A percentile compares a stretch with the other conserved stretches of the same genome.
Evolutionary conservation across 2,329 filamentous ascomycete species (phyloP).

Genomic region (Xylaria sp.): DNA sequence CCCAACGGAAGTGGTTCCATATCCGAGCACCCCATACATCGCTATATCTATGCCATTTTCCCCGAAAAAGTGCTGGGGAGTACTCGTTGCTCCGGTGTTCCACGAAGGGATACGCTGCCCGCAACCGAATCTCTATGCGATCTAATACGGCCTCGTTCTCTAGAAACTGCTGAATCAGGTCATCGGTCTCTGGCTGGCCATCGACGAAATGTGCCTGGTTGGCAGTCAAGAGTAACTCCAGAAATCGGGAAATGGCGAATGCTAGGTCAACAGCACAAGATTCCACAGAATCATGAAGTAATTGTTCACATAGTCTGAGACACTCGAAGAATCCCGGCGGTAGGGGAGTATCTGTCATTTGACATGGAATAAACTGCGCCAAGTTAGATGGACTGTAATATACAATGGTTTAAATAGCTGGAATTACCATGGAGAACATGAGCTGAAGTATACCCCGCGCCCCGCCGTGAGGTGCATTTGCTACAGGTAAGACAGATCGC

Average conservation of each 20-base stretch:
- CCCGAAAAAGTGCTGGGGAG: conserved; percentile 59
- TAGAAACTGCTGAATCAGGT: conserved; percentile 54
- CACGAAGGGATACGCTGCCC: conserved; percentile 53
- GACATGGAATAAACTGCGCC: conserved; percentile 59
- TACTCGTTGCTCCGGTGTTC: conserved; percentile 52
- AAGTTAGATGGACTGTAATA: conserved; percentile 25
- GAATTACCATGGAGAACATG: conserved; percentile 65
- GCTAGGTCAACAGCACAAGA: conserved; percentile 57
- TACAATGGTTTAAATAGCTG: background rate
- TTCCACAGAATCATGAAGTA: conserved; percentile 51
- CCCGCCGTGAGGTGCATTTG: conserved; percentile 55
- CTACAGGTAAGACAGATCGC: conserved; percentile 57
- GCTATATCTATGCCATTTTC: conserved; percentile 65
- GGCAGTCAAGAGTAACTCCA: conserved; percentile 54
- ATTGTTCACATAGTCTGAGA: conserved; percentile 53
- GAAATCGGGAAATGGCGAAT: conserved; percentile 54
- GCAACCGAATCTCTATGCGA: conserved; percentile 53
- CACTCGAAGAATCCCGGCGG: conserved; percentile 58
- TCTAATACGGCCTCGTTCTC: conserved; percentile 55
- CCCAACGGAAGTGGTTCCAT: conserved; percentile 71
- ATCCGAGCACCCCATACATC: conserved; percentile 65
- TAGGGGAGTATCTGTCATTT: conserved; percentile 54
- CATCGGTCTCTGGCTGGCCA: conserved; percentile 50
- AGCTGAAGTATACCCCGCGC: conserved; percentile 66
- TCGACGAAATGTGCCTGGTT: conserved; percentile 53